Evolutionary conservation across 2,329 filamentous ascomycete species (phyloP).

Genomic region (Ophiosphaerella korrae): DNA sequence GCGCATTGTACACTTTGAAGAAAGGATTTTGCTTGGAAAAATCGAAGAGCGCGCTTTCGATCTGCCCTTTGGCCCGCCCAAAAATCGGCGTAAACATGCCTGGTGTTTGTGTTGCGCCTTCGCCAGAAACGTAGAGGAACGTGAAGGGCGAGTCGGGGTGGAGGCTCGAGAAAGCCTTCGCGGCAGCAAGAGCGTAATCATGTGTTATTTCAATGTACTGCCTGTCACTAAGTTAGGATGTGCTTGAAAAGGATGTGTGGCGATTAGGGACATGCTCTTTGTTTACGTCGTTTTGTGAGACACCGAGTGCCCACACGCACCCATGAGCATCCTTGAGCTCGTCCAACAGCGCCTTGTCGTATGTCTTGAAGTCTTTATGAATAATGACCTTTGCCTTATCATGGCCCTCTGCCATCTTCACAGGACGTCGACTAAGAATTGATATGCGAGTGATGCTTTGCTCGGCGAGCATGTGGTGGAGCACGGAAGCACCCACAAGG

Average conservation of each 20-base stretch:
- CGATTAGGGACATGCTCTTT: constrained; percentile 57
- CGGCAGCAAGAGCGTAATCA: constrained; percentile 68
- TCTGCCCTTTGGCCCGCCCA: constrained; percentile 69
- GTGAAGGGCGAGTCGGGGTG: constrained; percentile 61
- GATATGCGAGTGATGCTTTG: constrained; percentile 66
- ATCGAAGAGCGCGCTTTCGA: constrained; percentile 64
- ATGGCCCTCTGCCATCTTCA: constrained; percentile 66
- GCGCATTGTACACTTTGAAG: constrained; percentile 62
- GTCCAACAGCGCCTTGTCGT: constrained; percentile 62
- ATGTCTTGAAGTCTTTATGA: constrained; percentile 69
- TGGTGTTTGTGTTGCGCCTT: constrained; percentile 64
- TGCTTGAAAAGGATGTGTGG: not conserved
- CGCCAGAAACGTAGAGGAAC: constrained; percentile 73
- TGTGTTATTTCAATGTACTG: constrained; percentile 72
- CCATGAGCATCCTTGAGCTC: constrained; percentile 68
- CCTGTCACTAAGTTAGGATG: constrained; percentile 25
- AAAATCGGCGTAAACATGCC: constrained; percentile 63
- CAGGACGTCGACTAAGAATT: constrained; percentile 68
- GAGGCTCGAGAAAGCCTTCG: constrained; percentile 62
- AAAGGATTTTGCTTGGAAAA: constrained; percentile 53
- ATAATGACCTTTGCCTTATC: constrained; percentile 68
- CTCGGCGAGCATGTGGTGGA: constrained; percentile 45
- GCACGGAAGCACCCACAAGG: constrained; percentile 47
- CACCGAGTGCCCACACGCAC: constrained; percentile 76
- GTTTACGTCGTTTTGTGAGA: constrained; percentile 63